Evolutionary conservation across 495 filamentous ascomycete genomes (phyloP).

Genomic region (Neurospora sp.): DNA sequence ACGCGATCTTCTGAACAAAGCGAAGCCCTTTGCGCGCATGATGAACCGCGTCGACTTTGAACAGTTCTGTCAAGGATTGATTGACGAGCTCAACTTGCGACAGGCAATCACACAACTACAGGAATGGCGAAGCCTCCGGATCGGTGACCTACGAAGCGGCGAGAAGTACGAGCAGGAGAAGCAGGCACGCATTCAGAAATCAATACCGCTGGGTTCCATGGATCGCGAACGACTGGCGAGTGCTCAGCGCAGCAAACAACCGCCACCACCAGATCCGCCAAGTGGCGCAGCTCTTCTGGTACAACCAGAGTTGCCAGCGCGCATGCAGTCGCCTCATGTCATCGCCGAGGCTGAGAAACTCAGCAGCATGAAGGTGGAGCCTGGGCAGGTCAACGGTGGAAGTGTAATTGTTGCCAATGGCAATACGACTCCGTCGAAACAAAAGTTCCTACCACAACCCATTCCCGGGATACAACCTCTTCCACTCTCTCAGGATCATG

Average conservation of each 20-base stretch:
- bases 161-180: conserved; percentile 97
- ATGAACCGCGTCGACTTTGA: conserved; percentile 93
- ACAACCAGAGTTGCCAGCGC: conserved; percentile 63
- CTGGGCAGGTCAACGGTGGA: conserved; percentile 27
- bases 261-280: conserved; percentile 54
- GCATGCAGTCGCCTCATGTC: conserved; percentile 15
- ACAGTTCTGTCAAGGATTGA: conserved; percentile 66
- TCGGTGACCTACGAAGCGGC: conserved; percentile 72
- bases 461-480: conserved; percentile 52
- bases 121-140: conserved; percentile 81
- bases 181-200: conserved; percentile 56
- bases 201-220: conserved; percentile 63
- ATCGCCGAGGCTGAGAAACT: conserved; percentile 4
- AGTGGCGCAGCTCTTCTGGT: conserved; percentile 62
- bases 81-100: conserved; percentile 83
- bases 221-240: conserved; percentile 66
- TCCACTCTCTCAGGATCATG: conserved; percentile 62
- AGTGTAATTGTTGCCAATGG: conserved; percentile 33
- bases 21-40: conserved; percentile 91
- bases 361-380: conserved; percentile 19
- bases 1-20: conserved; percentile 76
- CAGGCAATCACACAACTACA: conserved; percentile 85
- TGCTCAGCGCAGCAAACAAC: conserved; percentile 47
- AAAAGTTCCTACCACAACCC: conserved; percentile 34
- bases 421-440: conserved; percentile 22